A percentile compares a stretch with the other conserved stretches of the same genome.
Evolutionary conservation across 345 rosid genomes (phyloP).

Genomic region (Cardamine resedifolia): DNA sequence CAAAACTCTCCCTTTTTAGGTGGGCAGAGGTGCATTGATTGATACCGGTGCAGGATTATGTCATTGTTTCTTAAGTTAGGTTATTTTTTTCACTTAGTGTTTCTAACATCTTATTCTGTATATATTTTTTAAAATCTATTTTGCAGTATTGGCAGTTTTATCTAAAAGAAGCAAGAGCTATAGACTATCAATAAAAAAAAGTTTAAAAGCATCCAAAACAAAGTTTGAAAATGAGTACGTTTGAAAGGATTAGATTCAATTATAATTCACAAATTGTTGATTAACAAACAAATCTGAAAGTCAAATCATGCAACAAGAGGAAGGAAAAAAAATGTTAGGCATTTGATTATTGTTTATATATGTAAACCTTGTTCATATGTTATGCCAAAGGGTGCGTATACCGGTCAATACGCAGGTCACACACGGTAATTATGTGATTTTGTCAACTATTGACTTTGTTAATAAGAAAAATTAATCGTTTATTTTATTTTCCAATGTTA

Average conservation of each 20-base stretch:
- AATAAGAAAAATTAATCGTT: not conserved
- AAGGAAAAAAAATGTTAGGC: not conserved
- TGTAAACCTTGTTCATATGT: conserved; percentile 29
- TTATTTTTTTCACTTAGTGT: not conserved
- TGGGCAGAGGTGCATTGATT: not conserved
- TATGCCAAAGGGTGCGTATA: conserved; percentile 35
- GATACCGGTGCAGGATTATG: not conserved
- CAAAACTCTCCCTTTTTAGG: not conserved
- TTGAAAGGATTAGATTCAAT: not conserved
- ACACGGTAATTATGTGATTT: conserved; percentile 36
- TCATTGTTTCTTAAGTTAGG: not conserved
- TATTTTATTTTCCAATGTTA: not conserved
- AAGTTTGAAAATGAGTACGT: not conserved
- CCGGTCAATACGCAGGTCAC: conserved; percentile 30
- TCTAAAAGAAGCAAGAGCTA: not conserved
- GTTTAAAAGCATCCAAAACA: not conserved
- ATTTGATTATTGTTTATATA: conserved; percentile 2
- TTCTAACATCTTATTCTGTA: not conserved
- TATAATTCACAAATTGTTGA: not conserved
- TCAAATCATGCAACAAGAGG: conserved; percentile 27
- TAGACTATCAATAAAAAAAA: not conserved
- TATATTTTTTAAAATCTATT: not conserved
- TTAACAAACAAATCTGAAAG: conserved; percentile 9
- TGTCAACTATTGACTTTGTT: conserved; percentile 37
- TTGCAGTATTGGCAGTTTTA: not conserved